Evolutionary conservation across 169 alveolate species (phyloP).

Genomic region (Condylostoma magnum): DNA sequence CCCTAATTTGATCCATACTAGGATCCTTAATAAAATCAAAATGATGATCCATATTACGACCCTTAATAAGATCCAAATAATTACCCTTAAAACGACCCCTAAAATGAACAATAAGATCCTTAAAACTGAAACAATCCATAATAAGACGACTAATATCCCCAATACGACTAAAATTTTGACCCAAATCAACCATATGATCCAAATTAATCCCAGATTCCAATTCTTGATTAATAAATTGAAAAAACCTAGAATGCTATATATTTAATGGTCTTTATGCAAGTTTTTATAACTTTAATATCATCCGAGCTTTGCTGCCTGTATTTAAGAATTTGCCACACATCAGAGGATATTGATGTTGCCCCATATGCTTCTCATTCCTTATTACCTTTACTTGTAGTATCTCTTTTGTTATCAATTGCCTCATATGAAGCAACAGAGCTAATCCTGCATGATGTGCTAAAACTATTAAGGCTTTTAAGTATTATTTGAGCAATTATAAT

Average conservation of each 20-base stretch:
- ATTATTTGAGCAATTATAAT: slow-evolving; percentile 1
- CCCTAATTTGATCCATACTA: no score
- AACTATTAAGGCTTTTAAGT: not conserved
- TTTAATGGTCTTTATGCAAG: not conserved
- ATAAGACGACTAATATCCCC: no score
- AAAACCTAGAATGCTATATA: slow-evolving; percentile 21
- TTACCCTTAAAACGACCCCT: no score
- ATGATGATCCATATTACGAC: no score
- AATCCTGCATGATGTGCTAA: not conserved
- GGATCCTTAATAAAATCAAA: no score
- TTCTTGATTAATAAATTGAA: slow-evolving; percentile 54
- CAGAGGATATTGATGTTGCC: slow-evolving; percentile 21
- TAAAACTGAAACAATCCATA: no score
- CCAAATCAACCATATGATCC: no score
- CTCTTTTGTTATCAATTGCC: not conserved
- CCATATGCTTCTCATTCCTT: slow-evolving; percentile 25
- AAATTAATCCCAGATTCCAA: no score
- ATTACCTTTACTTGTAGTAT: slow-evolving; percentile 1
- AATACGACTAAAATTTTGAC: no score
- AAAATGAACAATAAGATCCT: no score
- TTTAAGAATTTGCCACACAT: slow-evolving; percentile 19
- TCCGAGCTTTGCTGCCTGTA: slow-evolving; percentile 10
- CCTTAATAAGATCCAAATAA: no score
- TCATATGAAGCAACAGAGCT: slow-evolving; percentile 5
- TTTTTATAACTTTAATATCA: not conserved